Evolutionary conservation across 129 eudicot genomes (phyloP).

Genomic region (Flaveria trinervia): DNA sequence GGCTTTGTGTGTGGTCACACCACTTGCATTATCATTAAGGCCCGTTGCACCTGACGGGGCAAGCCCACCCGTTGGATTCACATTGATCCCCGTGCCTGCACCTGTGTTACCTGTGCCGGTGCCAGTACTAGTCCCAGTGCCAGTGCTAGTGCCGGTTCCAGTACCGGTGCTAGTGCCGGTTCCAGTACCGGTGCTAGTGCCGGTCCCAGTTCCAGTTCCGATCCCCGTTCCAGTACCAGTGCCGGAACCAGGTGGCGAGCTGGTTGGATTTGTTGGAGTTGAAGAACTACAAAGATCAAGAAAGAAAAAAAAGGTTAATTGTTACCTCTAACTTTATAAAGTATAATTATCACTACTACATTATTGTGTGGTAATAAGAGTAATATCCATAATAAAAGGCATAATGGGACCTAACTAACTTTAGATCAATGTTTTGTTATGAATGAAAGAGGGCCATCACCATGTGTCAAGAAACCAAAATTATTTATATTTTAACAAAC

Average conservation of each 20-base stretch:
- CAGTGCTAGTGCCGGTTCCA: constrained; percentile 9
- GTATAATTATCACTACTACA: neutral
- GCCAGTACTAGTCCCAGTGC: neutral
- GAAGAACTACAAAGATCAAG: constrained; percentile 26
- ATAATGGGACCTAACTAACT: constrained; percentile 28
- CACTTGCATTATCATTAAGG: constrained; percentile 37
- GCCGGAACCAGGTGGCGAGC: constrained; percentile 27
- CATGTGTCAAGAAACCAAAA: constrained; percentile 10
- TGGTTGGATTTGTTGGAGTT: constrained; percentile 45
- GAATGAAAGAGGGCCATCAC: neutral
- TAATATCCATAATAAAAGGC: constrained; percentile 7
- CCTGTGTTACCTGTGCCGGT: neutral
- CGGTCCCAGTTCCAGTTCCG: neutral
- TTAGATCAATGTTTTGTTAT: neutral
- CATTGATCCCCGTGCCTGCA: constrained; percentile 36
- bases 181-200: neutral
- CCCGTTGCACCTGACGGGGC: constrained; percentile 49
- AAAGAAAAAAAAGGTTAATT: neutral
- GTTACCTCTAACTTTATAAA: neutral
- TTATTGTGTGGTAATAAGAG: neutral
- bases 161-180: constrained; percentile 23
- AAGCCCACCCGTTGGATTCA: constrained; percentile 38
- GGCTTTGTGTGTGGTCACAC: constrained; percentile 27
- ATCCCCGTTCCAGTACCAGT: constrained; percentile 33
- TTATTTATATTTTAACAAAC: neutral